Base-by-base conservation (phyloP, 2,329 filamentous ascomycete species). In the Exophiala sp. region DNA sequence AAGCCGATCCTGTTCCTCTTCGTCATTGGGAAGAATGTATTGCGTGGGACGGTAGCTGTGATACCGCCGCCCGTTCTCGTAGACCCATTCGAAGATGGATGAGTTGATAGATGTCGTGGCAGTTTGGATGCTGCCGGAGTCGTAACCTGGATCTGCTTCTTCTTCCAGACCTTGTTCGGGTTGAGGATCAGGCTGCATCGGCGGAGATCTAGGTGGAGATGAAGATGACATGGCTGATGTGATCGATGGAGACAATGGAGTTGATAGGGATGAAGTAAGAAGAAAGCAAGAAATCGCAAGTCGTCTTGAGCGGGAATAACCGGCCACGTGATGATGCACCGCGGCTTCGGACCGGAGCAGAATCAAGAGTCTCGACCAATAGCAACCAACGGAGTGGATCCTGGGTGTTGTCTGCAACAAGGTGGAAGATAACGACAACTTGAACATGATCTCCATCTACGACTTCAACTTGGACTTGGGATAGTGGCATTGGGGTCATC, bases 21-120 rank as follows among this genome's bases (percentile, higher is more conserved):
- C 38, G 16, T 41, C 38, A n/a, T 41, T 41, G 13, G 38, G 38
- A 41, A 41, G 38, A 6, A 41, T n/a, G 16, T 41, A 41, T 41
- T 23, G 38, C 21, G 38, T 16, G 3, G 38, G 38, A 8, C 38
- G 38, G 21, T 41, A 41, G 38, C 38, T 41, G 13, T 41, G 38
- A 41, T 41, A 41, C 10, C 38, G 38, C n/a, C 38, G 38, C 3
- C 38, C 38, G 21, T 41, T 41, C 22, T 41, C 38, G 16, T 41
- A 41, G 3, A 41, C 38, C 38, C 38, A 41, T 8, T 41, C 38
- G 22, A 41, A 24, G 8, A 41, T 16, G 19, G 38, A 41, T 11
- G 38, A 41, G 19, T 24, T 22, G 19, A 41, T 11, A 5, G 38
- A 41, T n/a, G 38, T 41, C 19, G 38, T 41, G 19, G 19, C 38